These are phyloP conservation scores for Penicillium paneum DNA, from an alignment of 2,329 filamentous ascomycete species.

Conservation along the genomic window DNA sequence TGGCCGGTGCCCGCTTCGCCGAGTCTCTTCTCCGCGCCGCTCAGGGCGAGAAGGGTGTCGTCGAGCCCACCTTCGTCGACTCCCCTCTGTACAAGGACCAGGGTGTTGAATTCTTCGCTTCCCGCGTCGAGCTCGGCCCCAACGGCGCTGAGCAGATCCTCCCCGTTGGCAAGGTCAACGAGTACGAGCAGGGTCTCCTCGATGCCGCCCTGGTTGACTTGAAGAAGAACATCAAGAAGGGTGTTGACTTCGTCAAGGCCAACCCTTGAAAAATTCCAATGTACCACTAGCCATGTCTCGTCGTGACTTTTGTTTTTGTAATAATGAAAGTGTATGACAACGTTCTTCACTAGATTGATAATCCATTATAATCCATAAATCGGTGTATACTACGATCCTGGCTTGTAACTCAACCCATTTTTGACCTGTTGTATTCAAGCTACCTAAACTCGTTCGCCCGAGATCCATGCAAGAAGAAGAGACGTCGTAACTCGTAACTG, in stretches of 20 bases:
- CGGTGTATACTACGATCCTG: not conserved
- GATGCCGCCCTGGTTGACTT: constrained; percentile 71
- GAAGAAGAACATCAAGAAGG: constrained; percentile 84
- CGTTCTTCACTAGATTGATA: constrained; percentile 5
- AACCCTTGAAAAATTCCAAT: constrained; percentile 46
- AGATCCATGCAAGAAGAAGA: not conserved
- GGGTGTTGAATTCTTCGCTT: constrained; percentile 95
- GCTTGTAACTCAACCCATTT: not conserved
- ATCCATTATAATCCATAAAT: not conserved
- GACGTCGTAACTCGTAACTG: not conserved
- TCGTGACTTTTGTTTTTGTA: constrained; percentile 7
- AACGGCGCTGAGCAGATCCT: constrained; percentile 93
- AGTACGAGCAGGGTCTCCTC: constrained; percentile 83
- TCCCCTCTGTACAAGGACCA: constrained; percentile 98
- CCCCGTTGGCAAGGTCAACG: constrained; percentile 78
- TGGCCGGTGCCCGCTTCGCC: constrained; percentile 81
- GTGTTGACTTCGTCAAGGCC: constrained; percentile 61
- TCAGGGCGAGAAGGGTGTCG: constrained; percentile 88
- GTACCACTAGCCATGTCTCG: constrained; percentile 14
- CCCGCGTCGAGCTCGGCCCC: constrained; percentile 91
- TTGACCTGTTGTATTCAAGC: not conserved
- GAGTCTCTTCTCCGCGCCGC: constrained; percentile 90
- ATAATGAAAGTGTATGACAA: constrained; percentile 11
- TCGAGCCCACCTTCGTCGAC: constrained; percentile 97
- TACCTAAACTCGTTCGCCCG: not conserved